Conservation (phyloP, 805 yeast species). For the Phaffomyces opuntiae region DNA sequence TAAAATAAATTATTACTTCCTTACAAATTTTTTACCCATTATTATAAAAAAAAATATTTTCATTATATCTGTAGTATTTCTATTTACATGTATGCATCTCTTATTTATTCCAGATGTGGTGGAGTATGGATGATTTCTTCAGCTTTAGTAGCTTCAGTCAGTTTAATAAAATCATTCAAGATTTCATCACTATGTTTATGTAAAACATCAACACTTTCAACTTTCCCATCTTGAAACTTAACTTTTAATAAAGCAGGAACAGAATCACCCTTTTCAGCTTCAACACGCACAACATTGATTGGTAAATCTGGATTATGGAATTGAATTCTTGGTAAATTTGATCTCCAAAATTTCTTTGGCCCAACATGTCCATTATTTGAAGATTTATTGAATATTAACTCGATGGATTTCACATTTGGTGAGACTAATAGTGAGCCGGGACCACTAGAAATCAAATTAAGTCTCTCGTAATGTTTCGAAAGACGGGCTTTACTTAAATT, state of each 20-base stretch:
- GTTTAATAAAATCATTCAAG: constrained; percentile 44
- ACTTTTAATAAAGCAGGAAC: constrained; percentile 41
- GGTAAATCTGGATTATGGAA: constrained; percentile 75
- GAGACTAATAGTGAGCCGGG: constrained; percentile 34
- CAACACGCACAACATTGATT: constrained; percentile 53
- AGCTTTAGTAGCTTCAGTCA: constrained; percentile 46
- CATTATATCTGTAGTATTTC: background rate
- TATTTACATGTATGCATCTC: background rate
- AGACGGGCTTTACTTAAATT: constrained; percentile 34
- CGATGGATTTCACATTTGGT: constrained; percentile 34
- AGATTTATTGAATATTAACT: constrained; percentile 44
- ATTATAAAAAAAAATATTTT: background rate
- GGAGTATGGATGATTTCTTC: constrained; percentile 24
- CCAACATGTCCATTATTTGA: constrained; percentile 55
- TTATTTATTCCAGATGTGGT: background rate
- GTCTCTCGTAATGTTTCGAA: constrained; percentile 41
- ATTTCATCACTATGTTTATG: constrained; percentile 44
- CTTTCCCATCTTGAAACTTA: constrained; percentile 30
- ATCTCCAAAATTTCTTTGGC: constrained; percentile 63
- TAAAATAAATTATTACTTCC: background rate
- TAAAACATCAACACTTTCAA: constrained; percentile 45
- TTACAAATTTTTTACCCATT: too few species aligned
- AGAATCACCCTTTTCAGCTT: constrained; percentile 34
- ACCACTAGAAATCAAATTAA: constrained; percentile 46
- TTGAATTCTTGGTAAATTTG: constrained; percentile 65